phyloP scores from a whole-genome alignment of 805 yeast species.

The Maudiozyma serrabonitensis region DNA sequence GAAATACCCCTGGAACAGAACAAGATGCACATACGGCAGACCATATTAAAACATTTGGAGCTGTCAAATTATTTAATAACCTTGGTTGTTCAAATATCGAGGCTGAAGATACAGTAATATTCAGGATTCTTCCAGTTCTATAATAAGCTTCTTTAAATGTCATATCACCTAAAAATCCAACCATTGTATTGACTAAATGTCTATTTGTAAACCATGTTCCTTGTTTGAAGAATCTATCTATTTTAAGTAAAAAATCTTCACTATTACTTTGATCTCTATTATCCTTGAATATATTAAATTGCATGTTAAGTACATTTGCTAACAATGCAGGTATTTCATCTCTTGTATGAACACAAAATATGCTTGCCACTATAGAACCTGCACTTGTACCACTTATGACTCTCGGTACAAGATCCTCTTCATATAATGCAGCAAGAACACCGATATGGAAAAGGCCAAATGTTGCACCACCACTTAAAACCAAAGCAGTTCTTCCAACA shows the following conservation, averaged over 20 bases:
- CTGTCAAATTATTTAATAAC: constrained; percentile 65
- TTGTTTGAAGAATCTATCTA: constrained; percentile 57
- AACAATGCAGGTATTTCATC: constrained; percentile 57
- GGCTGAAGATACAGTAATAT: constrained; percentile 89
- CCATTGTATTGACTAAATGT: constrained; percentile 65
- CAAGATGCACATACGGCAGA: constrained; percentile 91
- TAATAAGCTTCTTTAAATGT: constrained; percentile 93
- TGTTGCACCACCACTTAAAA: constrained; percentile 93
- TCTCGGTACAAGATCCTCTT: constrained; percentile 67
- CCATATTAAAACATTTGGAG: constrained; percentile 77
- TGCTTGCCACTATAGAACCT: constrained; percentile 89
- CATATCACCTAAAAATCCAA: constrained; percentile 70
- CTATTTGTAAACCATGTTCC: constrained; percentile 85
- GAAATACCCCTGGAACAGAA: constrained; percentile 85
- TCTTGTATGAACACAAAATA: constrained; percentile 70
- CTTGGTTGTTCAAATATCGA: constrained; percentile 87
- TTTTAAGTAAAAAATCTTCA: constrained; percentile 42
- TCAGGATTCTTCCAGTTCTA: constrained; percentile 85
- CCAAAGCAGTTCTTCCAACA: constrained; percentile 88
- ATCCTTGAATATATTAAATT: constrained; percentile 49
- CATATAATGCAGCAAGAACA: constrained; percentile 69
- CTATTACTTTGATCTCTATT: constrained; percentile 40
- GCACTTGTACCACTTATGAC: constrained; percentile 92
- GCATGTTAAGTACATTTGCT: constrained; percentile 34
- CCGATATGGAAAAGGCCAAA: constrained; percentile 92